Evolutionary conservation across 1,284 basidiomycete species (phyloP), one percentile per base, ranked within the genome.

Genomic region (Fomitopsis schrenkii): DNA sequence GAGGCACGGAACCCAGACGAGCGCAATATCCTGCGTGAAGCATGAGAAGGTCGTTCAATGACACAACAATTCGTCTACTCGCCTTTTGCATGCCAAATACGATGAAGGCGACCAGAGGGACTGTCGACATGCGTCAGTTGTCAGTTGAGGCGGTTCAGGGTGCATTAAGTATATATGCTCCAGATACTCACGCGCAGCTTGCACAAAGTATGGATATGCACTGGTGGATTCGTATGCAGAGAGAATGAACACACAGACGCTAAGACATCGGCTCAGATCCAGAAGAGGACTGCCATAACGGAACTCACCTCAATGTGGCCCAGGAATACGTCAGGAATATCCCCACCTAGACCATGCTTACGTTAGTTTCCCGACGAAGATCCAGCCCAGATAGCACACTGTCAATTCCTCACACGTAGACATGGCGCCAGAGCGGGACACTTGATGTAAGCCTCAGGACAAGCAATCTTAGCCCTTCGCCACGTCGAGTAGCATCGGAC

Each of bases 71-170:
- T 40, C 5, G 7, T 15, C 12, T 12, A 55, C 72, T 44, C 62
- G 79, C 82, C 73, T 75, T 73, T 63, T 81, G 80, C n/a, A 75
- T 72, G 22, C 80, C 82, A 65, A 84, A 81, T 2, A 82, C 69
- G 28, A 82, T 62, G 59, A 80, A 74, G 5, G 79, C 76, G 0
- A 70, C 73, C 10, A 83, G 63, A 2, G 83, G 82, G 22, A 84
- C 80, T 79, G 22, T 17, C 38, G 33, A 12, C n/a, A 50, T 35
- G 42, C 30, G 22, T 41, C 35, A 26, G 28, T 55, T 9, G 17
- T 55, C 35, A 41, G 48, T 59, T 41, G 62, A 12, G 22, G 30
- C 7, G 42, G 44, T n/a, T 28, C 3, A 14, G 10, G 33, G 48
- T 57, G 48, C 38, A 19, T 17, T 12, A 38, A 35, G 38, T 30